Conservation (phyloP, 2,329 filamentous ascomycete genomes). For the Alternaria ethzedia region DNA sequence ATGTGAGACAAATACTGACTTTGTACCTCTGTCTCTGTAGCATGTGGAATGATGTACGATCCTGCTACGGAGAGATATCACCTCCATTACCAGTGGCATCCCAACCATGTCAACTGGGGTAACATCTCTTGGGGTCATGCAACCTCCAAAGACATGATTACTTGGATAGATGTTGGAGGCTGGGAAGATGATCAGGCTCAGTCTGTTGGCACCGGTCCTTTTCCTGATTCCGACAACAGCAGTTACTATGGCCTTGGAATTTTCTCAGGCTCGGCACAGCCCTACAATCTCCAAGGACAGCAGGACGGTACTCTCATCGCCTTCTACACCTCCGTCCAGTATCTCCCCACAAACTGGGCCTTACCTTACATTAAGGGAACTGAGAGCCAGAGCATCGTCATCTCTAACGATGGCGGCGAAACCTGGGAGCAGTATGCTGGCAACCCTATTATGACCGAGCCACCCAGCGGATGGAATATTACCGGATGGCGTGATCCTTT, state of each 20-base stretch:
- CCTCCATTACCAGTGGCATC: conserved; percentile 61
- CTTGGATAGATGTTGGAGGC: conserved; percentile 53
- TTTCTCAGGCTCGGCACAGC: conserved; percentile 59
- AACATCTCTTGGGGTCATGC: conserved; percentile 57
- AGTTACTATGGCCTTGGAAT: conserved; percentile 60
- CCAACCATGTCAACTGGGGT: conserved; percentile 56
- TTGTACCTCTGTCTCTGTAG: neutral
- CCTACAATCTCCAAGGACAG: conserved; percentile 57
- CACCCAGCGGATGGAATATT: conserved; percentile 55
- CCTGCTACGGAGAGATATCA: conserved; percentile 57
- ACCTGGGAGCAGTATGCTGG: conserved; percentile 56
- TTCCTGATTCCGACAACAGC: conserved; percentile 35
- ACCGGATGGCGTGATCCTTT: conserved; percentile 47
- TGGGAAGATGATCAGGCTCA: conserved; percentile 55
- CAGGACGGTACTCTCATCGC: conserved; percentile 54
- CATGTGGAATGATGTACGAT: conserved; percentile 56
- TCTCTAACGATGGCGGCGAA: conserved; percentile 54
- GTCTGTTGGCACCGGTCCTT: conserved; percentile 49
- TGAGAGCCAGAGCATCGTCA: conserved; percentile 55
- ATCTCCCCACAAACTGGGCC: conserved; percentile 55
- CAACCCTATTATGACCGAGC: conserved; percentile 54
- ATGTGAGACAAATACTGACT: neutral
- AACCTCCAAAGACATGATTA: conserved; percentile 57
- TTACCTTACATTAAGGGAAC: conserved; percentile 54
- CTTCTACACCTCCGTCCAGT: conserved; percentile 57